Evolutionary conservation across 78 protist species (phyloP).

Genomic region (Polysphondylium violaceum): DNA sequence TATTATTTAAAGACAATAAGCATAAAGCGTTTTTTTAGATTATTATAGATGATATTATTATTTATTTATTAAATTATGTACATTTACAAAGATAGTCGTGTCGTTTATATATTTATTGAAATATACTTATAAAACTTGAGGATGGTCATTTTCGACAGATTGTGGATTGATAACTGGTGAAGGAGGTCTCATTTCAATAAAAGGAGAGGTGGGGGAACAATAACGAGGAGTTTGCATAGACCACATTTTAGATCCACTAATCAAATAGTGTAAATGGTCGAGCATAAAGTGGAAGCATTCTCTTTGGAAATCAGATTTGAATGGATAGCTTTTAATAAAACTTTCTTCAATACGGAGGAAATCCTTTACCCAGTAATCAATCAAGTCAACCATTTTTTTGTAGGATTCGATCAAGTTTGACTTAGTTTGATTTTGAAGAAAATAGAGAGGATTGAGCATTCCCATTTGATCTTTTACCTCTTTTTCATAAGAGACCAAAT

Average conservation of each 20-base stretch:
- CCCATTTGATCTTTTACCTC: conserved; percentile 67
- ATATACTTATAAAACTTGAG: too few species aligned
- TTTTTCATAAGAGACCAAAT: conserved; percentile 59
- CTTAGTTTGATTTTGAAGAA: conserved; percentile 40
- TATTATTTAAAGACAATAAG: too few species aligned
- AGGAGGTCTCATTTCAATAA: conserved; percentile 61
- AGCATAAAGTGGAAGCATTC: conserved; percentile 19
- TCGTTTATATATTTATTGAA: too few species aligned
- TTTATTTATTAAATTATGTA: too few species aligned
- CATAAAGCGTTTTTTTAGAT: too few species aligned
- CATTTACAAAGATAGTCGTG: too few species aligned
- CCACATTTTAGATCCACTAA: conserved; percentile 64
- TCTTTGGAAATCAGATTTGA: neutral
- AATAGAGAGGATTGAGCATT: conserved; percentile 48
- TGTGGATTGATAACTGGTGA: neutral
- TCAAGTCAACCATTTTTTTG: conserved; percentile 45
- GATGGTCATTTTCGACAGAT: neutral
- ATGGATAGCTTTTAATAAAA: neutral
- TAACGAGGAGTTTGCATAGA: conserved; percentile 78
- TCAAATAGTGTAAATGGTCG: conserved; percentile 50
- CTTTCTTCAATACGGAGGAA: conserved; percentile 13
- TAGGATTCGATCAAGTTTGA: conserved; percentile 12
- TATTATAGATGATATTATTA: too few species aligned
- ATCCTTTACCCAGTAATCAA: conserved; percentile 35
- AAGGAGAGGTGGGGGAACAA: conserved; percentile 65